Evolutionary conservation across 1,284 basidiomycete genomes (phyloP).

Genomic region (Ganoderma resinaceum): DNA sequence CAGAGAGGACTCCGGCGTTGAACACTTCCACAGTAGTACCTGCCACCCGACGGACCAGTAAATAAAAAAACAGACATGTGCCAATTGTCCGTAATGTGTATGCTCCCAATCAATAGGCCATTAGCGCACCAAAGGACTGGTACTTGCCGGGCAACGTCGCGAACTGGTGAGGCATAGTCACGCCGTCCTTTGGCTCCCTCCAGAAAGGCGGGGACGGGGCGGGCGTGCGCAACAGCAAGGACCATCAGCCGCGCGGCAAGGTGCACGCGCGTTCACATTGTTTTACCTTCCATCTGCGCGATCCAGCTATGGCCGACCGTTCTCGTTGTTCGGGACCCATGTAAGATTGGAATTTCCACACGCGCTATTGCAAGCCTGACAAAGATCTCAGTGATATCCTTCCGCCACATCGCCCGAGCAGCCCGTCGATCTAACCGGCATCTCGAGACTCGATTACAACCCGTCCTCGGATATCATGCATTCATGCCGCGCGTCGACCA

Average conservation of each 20-base stretch:
- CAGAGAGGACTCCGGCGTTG: too few relatives aligned
- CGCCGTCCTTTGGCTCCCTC: too few relatives aligned
- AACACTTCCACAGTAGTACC: too few relatives aligned
- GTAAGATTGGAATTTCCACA: slow-evolving; percentile 7
- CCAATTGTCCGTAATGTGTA: too few relatives aligned
- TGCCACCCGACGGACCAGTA: too few relatives aligned
- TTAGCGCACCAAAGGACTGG: too few relatives aligned
- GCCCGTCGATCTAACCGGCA: neutral
- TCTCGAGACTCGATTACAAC: neutral
- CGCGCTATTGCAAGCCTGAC: slow-evolving; percentile 14
- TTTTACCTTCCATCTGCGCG: neutral
- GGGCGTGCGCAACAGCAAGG: slow-evolving; percentile 10
- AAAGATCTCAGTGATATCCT: slow-evolving; percentile 1
- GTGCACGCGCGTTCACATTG: slow-evolving; percentile 1
- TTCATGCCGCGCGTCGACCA: slow-evolving; percentile 3
- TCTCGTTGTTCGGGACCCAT: neutral
- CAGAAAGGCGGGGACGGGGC: too few relatives aligned
- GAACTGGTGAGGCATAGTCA: too few relatives aligned
- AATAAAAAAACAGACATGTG: too few relatives aligned
- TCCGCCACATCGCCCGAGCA: neutral
- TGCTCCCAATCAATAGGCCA: too few relatives aligned
- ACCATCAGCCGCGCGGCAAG: slow-evolving; percentile 20
- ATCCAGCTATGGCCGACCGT: neutral
- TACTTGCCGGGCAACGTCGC: too few relatives aligned
- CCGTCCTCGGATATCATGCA: neutral